These are phyloP conservation scores for Tricladium varicosporioides DNA, from an alignment of 2,329 filamentous ascomycete genomes.

Conservation along the genomic window DNA sequence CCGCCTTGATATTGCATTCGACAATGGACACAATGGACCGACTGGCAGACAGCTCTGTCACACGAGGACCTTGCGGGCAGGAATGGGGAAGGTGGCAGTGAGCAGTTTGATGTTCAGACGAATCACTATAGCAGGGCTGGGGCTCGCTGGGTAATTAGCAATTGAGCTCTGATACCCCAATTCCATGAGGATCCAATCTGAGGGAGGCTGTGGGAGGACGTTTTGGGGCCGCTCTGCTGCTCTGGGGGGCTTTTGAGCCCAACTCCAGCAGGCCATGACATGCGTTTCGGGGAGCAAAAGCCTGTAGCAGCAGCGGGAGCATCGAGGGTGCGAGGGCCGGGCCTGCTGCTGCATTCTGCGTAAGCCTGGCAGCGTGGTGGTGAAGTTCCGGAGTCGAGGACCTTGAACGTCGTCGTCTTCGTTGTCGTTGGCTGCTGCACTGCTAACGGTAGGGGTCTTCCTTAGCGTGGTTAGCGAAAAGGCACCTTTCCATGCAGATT, in stretches of 20 bases:
- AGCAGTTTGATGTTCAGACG: constrained; percentile 7
- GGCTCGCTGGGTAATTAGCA: background rate
- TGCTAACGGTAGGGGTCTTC: background rate
- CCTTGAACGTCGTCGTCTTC: background rate
- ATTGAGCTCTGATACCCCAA: background rate
- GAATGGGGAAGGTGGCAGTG: constrained; percentile 16
- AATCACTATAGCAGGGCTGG: constrained; percentile 10
- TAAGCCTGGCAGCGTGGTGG: background rate
- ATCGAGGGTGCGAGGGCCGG: too few species aligned
- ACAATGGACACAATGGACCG: constrained; percentile 7
- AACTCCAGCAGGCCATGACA: background rate
- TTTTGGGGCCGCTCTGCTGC: background rate
- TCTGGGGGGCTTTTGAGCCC: background rate
- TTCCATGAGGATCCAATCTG: constrained; percentile 2
- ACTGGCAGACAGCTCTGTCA: constrained; percentile 5
- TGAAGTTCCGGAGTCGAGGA: background rate
- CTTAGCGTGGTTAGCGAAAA: constrained; percentile 12
- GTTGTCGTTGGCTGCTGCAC: background rate
- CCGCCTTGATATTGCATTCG: background rate
- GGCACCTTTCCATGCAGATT: constrained; percentile 12
- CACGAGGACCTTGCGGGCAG: constrained; percentile 10
- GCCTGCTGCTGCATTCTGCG: too few species aligned
- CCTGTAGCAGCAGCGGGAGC: too few species aligned
- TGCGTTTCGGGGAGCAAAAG: constrained; percentile 1
- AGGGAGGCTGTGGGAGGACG: constrained; percentile 9